Evolutionary conservation across 441 rosid genomes (phyloP), one percentile per base, ranked within the genome.

Genomic region (Populus hybrid): DNA sequence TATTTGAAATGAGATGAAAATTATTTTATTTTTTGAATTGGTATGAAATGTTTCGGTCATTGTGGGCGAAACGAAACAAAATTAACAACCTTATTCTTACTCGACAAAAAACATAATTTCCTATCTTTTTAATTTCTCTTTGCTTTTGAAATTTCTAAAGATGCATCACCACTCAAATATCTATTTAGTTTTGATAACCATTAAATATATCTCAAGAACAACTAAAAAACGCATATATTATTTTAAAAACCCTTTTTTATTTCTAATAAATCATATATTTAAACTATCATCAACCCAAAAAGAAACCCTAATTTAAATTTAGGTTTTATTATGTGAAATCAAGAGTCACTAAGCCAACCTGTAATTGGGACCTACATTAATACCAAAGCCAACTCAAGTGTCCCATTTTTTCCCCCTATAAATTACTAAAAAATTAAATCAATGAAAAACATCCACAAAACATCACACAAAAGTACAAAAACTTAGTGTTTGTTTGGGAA

Each of bases 341-440:
- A 16, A 50, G 59, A 50, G n/a, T 36, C 31, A 38, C 26, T 42
- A n/a, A 33, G n/a, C 68, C 59, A 42, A 59, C 23, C 73, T 73
- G 69, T 73, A 68, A 67, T n/a, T 53, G 14, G 77, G 77, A 56
- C 65, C 31, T 28, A 26, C 50, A 36, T 2, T 28, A 28, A 2
- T 72, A 6, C 73, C 28, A n/a, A 9, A 26, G 75, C 80, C 77
- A 78, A 38, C 74, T 78, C 74, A 67, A 12, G 9, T 16, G 50
- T 16, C 3, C 56, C 68, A 26, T 21, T 7, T 10, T 10, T n/a
- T n/a, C 64, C 24, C 12, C 64, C 74, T 68, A 74, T 73, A 38
- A 50, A 65, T 12, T 2, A 35, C 59, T 50, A 50, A n/a, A 50
- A 50, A 16, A 50, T 50, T 50, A 16, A 16, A 16, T 50, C 6